A percentile compares a stretch with the other conserved stretches of the same genome.
Conservation (phyloP, 2,329 filamentous ascomycete genomes). For the Xylariaceae sp. region DNA sequence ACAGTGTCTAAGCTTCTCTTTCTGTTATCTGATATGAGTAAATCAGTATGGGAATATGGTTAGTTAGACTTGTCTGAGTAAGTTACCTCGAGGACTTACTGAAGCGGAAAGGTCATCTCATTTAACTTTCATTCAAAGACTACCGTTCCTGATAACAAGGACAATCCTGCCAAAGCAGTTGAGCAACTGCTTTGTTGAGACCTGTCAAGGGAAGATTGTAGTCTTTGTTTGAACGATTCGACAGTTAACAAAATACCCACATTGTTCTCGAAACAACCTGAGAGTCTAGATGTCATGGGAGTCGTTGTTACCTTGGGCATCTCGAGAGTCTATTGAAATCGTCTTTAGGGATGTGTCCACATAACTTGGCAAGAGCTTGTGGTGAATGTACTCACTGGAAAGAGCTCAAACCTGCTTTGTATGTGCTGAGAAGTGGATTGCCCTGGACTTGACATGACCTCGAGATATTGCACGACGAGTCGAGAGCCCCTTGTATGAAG, state of each 20-base stretch:
- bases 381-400: slow-evolving; percentile 8
- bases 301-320: background rate
- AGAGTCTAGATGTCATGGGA: background rate
- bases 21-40: too few relatives aligned
- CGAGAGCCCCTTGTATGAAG: background rate
- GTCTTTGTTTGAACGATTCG: slow-evolving; percentile 10
- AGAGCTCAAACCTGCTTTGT: background rate
- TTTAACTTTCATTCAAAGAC: slow-evolving; percentile 1
- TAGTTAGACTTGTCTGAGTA: background rate
- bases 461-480: slow-evolving; percentile 1
- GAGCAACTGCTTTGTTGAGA: slow-evolving; percentile 11
- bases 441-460: slow-evolving; percentile 6
- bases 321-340: slow-evolving; percentile 1
- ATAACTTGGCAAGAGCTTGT: too few relatives aligned
- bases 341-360: background rate
- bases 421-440: slow-evolving; percentile 2
- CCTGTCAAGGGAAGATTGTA: too few relatives aligned
- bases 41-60: too few relatives aligned
- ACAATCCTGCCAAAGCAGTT: slow-evolving; percentile 9
- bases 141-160: slow-evolving; percentile 11
- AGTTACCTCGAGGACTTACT: background rate
- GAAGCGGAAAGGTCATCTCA: slow-evolving; percentile 3
- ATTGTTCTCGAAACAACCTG: slow-evolving; percentile 20
- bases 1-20: too few relatives aligned
- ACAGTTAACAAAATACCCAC: slow-evolving; percentile 10